Evolutionary conservation across 2,329 filamentous ascomycete genomes (phyloP).

Genomic region (Fusarium anthophilum): DNA sequence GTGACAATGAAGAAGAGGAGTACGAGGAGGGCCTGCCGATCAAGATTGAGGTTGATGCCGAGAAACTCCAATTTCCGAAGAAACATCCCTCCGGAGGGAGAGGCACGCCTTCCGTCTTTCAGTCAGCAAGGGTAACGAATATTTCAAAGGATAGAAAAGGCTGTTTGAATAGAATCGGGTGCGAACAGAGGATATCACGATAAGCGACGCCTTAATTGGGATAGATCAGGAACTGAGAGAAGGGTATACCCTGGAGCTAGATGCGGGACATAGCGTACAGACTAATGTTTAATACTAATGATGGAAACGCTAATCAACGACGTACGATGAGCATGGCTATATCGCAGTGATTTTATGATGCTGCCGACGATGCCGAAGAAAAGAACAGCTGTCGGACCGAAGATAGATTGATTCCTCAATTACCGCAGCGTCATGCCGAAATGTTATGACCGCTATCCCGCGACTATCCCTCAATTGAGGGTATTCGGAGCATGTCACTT

Average conservation of each 20-base stretch:
- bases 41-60: conserved; percentile 78
- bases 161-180: conserved; percentile 81
- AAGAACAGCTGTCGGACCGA: neutral
- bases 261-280: neutral
- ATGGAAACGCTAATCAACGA: neutral
- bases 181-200: conserved; percentile 71
- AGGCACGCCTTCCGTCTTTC: conserved; percentile 63
- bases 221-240: neutral
- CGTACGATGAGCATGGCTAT: neutral
- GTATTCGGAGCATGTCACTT: neutral
- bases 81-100: conserved; percentile 49
- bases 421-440: neutral
- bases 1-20: conserved; percentile 72
- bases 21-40: conserved; percentile 63
- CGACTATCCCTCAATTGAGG: neutral
- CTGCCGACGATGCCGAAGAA: neutral
- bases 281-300: conserved; percentile 6
- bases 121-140: conserved; percentile 67
- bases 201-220: neutral
- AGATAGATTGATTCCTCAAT: fast-evolving
- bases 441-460: neutral
- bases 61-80: conserved; percentile 66
- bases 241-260: neutral
- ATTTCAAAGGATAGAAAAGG: conserved; percentile 80
- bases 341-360: neutral